A percentile compares a stretch with the other conserved stretches of the same genome.
These are phyloP conservation scores for Pholiota microspora DNA, from an alignment of 768 basidiomycete genomes.

Conservation along the genomic window DNA sequence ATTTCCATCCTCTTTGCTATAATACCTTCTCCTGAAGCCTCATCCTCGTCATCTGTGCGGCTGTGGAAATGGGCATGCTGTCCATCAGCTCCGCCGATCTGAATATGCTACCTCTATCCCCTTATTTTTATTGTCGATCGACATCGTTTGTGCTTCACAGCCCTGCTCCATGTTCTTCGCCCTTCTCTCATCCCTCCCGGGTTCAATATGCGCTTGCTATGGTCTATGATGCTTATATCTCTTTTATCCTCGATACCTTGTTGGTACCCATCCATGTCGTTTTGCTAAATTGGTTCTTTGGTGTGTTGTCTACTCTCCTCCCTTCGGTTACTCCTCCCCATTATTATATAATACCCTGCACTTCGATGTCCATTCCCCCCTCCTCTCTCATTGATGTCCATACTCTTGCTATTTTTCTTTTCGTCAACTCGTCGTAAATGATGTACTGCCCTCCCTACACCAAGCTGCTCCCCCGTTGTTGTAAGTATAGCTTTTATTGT, in stretches of 20 bases:
- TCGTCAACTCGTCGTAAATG: not conserved
- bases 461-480: not conserved
- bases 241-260: not conserved
- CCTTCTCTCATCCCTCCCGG: not conserved
- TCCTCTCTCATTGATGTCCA: not conserved
- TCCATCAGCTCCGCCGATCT: not conserved
- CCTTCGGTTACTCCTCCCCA: no score
- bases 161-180: not conserved
- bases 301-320: not conserved
- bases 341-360: not conserved
- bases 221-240: slow-evolving; percentile 1
- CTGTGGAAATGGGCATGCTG: no score
- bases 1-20: no score
- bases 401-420: no score
- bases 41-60: not conserved
- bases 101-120: slow-evolving; percentile 2
- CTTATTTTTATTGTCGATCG: slow-evolving; percentile 6
- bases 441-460: slow-evolving; percentile 2
- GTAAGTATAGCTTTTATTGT: slow-evolving; percentile 7
- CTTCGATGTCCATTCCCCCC: not conserved
- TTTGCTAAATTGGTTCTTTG: not conserved
- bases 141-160: not conserved
- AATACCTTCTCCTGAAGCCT: no score
- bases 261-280: not conserved
- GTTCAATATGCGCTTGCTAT: slow-evolving; percentile 1